Conservation (phyloP, 306 rosid genomes). For the Crotalaria pallida region DNA sequence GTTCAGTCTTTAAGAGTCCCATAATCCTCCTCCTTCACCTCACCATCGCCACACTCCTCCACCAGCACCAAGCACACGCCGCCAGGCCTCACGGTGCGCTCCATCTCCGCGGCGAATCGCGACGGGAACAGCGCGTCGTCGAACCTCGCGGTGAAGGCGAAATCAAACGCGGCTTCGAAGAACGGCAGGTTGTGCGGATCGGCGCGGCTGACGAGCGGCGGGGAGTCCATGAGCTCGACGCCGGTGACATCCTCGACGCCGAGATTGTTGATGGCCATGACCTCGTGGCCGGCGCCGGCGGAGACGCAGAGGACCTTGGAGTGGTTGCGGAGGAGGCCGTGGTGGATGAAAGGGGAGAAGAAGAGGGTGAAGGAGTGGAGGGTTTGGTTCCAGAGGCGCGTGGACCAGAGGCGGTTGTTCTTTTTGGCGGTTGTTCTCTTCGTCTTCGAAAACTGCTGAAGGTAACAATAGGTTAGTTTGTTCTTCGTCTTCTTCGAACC, state of each 20-base stretch:
- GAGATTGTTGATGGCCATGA: conserved; percentile 42
- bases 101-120: conserved; percentile 71
- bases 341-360: conserved; percentile 37
- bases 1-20: too few relatives aligned
- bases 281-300: conserved; percentile 89
- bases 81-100: conserved; percentile 52
- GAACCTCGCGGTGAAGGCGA: conserved; percentile 56
- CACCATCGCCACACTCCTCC: conserved; percentile 49
- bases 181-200: conserved; percentile 81
- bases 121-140: conserved; percentile 67
- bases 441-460: too few relatives aligned
- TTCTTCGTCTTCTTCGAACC: too few relatives aligned
- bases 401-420: conserved; percentile 63
- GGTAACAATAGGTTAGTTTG: too few relatives aligned
- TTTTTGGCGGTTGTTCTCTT: conserved; percentile 54
- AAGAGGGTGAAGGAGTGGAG: conserved; percentile 42
- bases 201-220: conserved; percentile 71
- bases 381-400: conserved; percentile 48
- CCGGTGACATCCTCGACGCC: conserved; percentile 78
- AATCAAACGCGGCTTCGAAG: conserved; percentile 60
- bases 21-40: conserved; percentile 44
- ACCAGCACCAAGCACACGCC: conserved; percentile 56
- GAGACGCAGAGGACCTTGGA: conserved; percentile 69
- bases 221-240: conserved; percentile 63
- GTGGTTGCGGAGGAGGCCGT: conserved; percentile 53